These are phyloP conservation scores for Inga leiocalycina DNA, from an alignment of 306 rosid species.

Conservation along the genomic window DNA sequence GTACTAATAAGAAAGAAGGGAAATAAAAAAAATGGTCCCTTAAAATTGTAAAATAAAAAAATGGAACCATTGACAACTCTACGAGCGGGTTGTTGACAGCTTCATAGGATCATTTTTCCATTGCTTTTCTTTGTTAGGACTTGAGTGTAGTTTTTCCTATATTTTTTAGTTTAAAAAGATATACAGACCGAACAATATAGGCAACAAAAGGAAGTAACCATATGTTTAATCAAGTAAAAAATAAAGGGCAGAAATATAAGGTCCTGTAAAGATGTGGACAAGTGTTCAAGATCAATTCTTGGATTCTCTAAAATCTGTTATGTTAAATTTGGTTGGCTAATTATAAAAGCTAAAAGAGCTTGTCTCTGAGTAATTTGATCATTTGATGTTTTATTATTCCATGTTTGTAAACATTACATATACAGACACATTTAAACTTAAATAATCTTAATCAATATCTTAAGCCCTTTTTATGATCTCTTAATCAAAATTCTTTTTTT, in stretches of 20 bases:
- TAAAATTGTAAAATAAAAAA: too few species aligned
- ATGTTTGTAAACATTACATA: conserved; percentile 25
- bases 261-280: conserved; percentile 87
- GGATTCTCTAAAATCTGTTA: conserved; percentile 63
- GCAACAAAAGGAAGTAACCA: conserved; percentile 57
- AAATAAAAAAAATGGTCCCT: too few species aligned
- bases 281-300: conserved; percentile 62
- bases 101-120: too few species aligned
- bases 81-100: too few species aligned
- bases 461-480: background rate
- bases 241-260: conserved; percentile 50
- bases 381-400: background rate
- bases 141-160: background rate
- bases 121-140: too few species aligned
- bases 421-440: conserved; percentile 10
- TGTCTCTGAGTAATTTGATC: conserved; percentile 45
- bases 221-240: conserved; percentile 61
- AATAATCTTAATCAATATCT: conserved; percentile 27
- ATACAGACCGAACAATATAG: conserved; percentile 27
- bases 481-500: background rate
- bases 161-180: background rate
- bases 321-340: conserved; percentile 76
- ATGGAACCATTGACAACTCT: too few species aligned
- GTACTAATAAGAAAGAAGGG: too few species aligned
- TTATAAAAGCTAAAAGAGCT: conserved; percentile 37